Conservation (phyloP, 2,329 filamentous ascomycete species). For the Penicillium sp. region DNA sequence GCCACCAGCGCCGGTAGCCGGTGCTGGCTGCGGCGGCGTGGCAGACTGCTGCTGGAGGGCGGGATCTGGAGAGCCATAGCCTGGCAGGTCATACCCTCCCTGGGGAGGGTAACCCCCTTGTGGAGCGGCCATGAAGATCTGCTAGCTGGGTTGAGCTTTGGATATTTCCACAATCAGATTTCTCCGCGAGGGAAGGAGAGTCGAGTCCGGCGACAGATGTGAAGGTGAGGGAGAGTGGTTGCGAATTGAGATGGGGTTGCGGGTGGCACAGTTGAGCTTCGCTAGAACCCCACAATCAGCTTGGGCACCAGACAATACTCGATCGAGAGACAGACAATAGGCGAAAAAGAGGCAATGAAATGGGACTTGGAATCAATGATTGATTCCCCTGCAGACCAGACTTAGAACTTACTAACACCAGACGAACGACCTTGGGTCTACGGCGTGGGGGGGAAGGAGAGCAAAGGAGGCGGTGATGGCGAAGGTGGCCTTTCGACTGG, state of each 20-base stretch:
- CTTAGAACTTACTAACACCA: slow-evolving; percentile 5
- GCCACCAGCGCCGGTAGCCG: slow-evolving; percentile 33
- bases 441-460: slow-evolving; percentile 10
- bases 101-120: slow-evolving; percentile 48
- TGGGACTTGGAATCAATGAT: too few relatives aligned
- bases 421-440: background rate
- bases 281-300: slow-evolving; percentile 23
- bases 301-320: slow-evolving; percentile 1
- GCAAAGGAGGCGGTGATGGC: slow-evolving; percentile 25
- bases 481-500: slow-evolving; percentile 36
- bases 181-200: slow-evolving; percentile 2
- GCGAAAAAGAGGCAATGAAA: background rate
- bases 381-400: too few relatives aligned
- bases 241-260: slow-evolving; percentile 15
- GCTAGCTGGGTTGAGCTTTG: background rate
- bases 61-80: slow-evolving; percentile 36
- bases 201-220: slow-evolving; percentile 9
- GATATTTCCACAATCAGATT: slow-evolving; percentile 1
- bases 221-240: slow-evolving; percentile 2
- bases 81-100: slow-evolving; percentile 44
- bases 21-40: slow-evolving; percentile 25
- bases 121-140: slow-evolving; percentile 45
- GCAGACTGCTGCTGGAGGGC: slow-evolving; percentile 30
- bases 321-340: background rate
- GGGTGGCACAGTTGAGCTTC: slow-evolving; percentile 17